Evolutionary conservation across 2,329 filamentous ascomycete species (phyloP).

Genomic region (Drechslerella stenobrocha): DNA sequence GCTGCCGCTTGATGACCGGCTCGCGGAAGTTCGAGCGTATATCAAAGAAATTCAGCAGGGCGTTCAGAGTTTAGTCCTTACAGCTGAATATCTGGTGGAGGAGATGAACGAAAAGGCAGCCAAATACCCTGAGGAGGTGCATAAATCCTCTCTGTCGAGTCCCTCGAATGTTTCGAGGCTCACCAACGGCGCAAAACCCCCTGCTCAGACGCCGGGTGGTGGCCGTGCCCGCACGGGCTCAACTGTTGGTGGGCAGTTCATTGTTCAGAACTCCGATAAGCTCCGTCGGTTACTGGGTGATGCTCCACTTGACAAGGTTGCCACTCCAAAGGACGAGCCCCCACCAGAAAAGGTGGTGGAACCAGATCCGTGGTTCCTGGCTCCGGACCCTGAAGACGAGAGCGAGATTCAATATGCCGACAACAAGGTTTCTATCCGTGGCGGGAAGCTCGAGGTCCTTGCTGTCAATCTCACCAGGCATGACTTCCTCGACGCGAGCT

Average conservation of each 20-base stretch:
- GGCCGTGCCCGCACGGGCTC: constrained; percentile 24
- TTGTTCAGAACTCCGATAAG: constrained; percentile 52
- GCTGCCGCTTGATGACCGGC: constrained; percentile 81
- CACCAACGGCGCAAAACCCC: constrained; percentile 14
- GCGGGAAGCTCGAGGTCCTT: constrained; percentile 82
- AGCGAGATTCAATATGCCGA: constrained; percentile 75
- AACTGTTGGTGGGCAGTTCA: constrained; percentile 32
- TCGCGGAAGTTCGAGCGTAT: constrained; percentile 70
- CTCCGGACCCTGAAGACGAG: constrained; percentile 72
- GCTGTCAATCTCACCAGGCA: constrained; percentile 95
- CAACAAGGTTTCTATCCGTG: constrained; percentile 84
- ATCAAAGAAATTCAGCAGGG: constrained; percentile 77
- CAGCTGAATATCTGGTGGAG: constrained; percentile 82
- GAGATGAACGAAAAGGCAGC: constrained; percentile 48
- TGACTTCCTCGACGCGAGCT: constrained; percentile 89
- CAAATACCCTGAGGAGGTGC: constrained; percentile 49
- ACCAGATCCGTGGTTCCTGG: constrained; percentile 80
- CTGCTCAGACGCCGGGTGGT: constrained; percentile 12
- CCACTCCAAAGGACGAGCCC: constrained; percentile 58
- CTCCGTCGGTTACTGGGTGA: constrained; percentile 59
- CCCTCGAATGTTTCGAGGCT: constrained; percentile 15
- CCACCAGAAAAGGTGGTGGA: constrained; percentile 61
- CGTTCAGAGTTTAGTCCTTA: constrained; percentile 83
- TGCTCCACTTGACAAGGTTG: constrained; percentile 59
- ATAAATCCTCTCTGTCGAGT: constrained; percentile 40